Evolutionary conservation across 179 eudicot genomes (phyloP), one percentile per base, ranked within the genome.

Genomic region (Spergularia azorica): DNA sequence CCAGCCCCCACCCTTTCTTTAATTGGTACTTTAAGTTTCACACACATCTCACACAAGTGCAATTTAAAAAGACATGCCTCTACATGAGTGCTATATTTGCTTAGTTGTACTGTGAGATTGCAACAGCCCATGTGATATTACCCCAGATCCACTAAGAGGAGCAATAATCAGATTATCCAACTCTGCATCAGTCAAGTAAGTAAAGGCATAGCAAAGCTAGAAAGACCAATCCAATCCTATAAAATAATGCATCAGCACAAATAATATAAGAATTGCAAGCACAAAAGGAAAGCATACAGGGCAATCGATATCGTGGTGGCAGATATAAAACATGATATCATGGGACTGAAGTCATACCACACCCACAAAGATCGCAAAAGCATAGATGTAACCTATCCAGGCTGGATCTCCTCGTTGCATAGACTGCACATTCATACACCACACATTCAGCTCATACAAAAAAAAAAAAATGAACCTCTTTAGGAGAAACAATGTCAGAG

Each of bases 351-450:
- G 56, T 61, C 89, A 65, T 92, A 92, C 97, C 95, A 92, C 95
- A 84, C 93, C 97, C 82, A 87, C 84, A 79, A 92, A 90, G 65
- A 92, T 92, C 55, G 84, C 80, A 79, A 90, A 88, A 32, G 95
- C 97, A 79, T 90, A 90, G 67, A 90, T 73, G 80, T 90, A 90
- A 61, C 95, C 97, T 81, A 88, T 82, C 91, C 91, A 89, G 72
- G 97, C 90, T 72, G 97, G 97, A 77, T 84, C 95, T 26, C 93
- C 87, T 58, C 73, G 86, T 89, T 92, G 95, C 97, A 92, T 90
- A 55, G 97, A 88, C 97, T 92, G 90, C 84, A 83, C 76, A 83
- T 62, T 21, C 36, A 76, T 61, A 83, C 41, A 70, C 52, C 61
- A 55, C 48, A 71, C 26, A 54, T 32, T 54, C 54, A 70, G 61